Conservation (phyloP, 345 rosid genomes). For the Sisymbrium altissimum region DNA sequence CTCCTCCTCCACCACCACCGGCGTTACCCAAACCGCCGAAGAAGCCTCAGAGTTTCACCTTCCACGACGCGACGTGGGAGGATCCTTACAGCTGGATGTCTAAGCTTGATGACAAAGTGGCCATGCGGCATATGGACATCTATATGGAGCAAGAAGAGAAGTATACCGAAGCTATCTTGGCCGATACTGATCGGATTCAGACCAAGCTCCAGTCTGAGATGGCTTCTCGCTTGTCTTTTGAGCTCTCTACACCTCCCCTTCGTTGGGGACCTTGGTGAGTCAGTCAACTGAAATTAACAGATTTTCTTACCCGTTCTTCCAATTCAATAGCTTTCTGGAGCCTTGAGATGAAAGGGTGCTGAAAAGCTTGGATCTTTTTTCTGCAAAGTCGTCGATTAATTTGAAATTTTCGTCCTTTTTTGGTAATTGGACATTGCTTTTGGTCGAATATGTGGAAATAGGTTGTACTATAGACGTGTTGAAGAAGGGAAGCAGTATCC, state of each 20-base stretch:
- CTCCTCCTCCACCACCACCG: slow-evolving; percentile 57
- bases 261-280: slow-evolving; percentile 93
- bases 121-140: slow-evolving; percentile 96
- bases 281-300: neutral
- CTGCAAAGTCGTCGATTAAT: too few species aligned
- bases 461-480: slow-evolving; percentile 87
- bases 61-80: slow-evolving; percentile 78
- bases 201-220: slow-evolving; percentile 85
- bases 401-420: too few species aligned
- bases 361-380: slow-evolving; percentile 3
- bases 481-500: slow-evolving; percentile 95
- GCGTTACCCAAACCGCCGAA: slow-evolving; percentile 77
- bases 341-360: neutral
- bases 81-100: slow-evolving; percentile 98
- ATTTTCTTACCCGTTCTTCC: neutral
- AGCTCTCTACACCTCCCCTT: slow-evolving; percentile 87
- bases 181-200: slow-evolving; percentile 72
- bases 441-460: slow-evolving; percentile 29
- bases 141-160: slow-evolving; percentile 96
- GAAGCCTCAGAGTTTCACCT: slow-evolving; percentile 67
- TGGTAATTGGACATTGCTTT: neutral
- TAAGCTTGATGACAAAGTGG: slow-evolving; percentile 76
- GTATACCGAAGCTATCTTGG: slow-evolving; percentile 79
- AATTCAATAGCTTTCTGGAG: neutral
- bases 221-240: slow-evolving; percentile 77